A percentile compares a stretch with the other conserved stretches of the same genome.
These are phyloP conservation scores for Poa annua DNA, from an alignment of 176 grass and related monocot species.

Conservation along the genomic window DNA sequence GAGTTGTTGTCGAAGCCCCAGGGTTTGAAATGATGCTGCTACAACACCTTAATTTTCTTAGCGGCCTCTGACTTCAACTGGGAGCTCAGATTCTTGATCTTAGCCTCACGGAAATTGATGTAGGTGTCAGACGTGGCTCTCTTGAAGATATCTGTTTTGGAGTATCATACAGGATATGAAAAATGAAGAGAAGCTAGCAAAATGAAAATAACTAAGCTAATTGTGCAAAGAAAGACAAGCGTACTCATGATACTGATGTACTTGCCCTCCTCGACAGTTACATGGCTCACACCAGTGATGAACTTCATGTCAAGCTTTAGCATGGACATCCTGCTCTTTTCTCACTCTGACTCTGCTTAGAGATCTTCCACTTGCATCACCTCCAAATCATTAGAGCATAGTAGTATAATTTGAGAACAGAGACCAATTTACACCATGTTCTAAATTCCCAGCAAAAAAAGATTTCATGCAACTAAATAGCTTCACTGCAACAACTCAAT, in stretches of 20 bases:
- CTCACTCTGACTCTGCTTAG: too few relatives aligned
- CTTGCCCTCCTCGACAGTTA: conserved; percentile 45
- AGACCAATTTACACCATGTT: too few relatives aligned
- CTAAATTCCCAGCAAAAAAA: too few relatives aligned
- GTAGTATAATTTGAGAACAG: too few relatives aligned
- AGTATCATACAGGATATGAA: conserved; percentile 62
- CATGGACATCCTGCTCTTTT: too few relatives aligned
- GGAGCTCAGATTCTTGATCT: conserved; percentile 62
- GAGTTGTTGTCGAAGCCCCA: conserved; percentile 39
- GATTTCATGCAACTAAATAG: neutral
- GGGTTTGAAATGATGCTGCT: conserved; percentile 55
- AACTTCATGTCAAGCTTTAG: conserved; percentile 48
- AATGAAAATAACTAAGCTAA: neutral
- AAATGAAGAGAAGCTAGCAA: neutral
- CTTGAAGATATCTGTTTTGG: conserved; percentile 76
- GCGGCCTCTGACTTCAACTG: conserved; percentile 63
- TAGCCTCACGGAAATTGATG: conserved; percentile 72
- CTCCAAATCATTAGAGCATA: too few relatives aligned
- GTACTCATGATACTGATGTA: conserved; percentile 35
- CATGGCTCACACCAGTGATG: conserved; percentile 63
- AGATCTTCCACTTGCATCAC: too few relatives aligned
- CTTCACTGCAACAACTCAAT: neutral
- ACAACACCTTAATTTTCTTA: conserved; percentile 55
- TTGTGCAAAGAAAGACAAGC: neutral
- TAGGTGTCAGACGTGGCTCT: conserved; percentile 67